Base-by-base conservation (phyloP, 805 yeast species). In the Starmerella bombi region DNA sequence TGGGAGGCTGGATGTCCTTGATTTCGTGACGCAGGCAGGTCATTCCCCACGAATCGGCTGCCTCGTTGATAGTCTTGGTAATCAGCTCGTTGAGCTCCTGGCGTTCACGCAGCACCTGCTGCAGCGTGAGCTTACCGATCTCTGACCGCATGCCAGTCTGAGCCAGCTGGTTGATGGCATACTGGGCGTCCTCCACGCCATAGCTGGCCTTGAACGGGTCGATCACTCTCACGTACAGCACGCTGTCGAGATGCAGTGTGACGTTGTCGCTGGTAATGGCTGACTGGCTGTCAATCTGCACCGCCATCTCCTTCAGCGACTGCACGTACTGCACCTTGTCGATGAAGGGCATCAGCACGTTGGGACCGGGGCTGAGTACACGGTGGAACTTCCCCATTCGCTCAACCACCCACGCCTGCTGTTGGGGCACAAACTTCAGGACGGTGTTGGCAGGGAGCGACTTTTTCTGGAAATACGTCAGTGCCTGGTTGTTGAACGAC, bases 111-210 rank as follows among this genome's bases (percentile, higher is more conserved):
- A 82, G 66, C 15, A 81, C 93, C 35, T 77, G 74, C 57, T 83
- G 93, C 52, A 82, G 68, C 3, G 85, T 69, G 65, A 82, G 64
- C 49, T 80, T 82, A 37, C 94, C 93, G 54, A 82, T 82, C 59
- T 82, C 94, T 1, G 84, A 75, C 53, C 94, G 68, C 94, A 82
- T 82, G 12, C 93, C 80, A 9, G 94, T 83, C 59, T 82, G 93
- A 0, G 93, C 93, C 49, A 83, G 69, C 60, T 83, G 93, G 31
- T 80, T 67, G 40, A 83, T 75, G 29, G 93, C 93, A 57, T 79
- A 83, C 55, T 77, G 82, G 36, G 85, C 83, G 54, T 82, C 86
- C 55, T 83, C 93, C 16, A 82, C 93, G 12, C 93, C 93, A 53
- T 82, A 82, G 33, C 82, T 72, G 3, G 93, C 93, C 63, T 78